Evolutionary conservation across 2,329 filamentous ascomycete species (phyloP).

Genomic region (Fusarium sp.): DNA sequence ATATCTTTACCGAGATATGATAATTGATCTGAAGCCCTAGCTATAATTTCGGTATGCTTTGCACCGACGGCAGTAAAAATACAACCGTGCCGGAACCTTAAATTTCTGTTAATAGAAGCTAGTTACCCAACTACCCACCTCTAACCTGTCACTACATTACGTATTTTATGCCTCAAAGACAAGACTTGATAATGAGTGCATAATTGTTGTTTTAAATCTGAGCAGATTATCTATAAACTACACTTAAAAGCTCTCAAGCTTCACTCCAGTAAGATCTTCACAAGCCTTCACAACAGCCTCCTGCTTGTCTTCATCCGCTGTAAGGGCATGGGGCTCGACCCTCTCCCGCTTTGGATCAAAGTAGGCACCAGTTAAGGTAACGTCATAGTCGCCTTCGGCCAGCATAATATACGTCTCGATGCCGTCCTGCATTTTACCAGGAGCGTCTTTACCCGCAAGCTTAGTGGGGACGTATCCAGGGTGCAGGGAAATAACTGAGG

Average conservation of each 20-base stretch:
- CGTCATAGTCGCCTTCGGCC: constrained; percentile 38
- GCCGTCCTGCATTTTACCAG: constrained; percentile 37
- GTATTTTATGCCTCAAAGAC: too few relatives aligned
- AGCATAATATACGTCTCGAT: constrained; percentile 38
- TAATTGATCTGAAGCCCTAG: too few relatives aligned
- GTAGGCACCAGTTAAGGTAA: constrained; percentile 29
- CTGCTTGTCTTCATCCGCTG: constrained; percentile 28
- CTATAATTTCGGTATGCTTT: too few relatives aligned
- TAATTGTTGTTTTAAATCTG: too few relatives aligned
- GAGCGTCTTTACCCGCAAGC: constrained; percentile 21
- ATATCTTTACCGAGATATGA: too few relatives aligned
- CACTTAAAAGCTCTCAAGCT: not conserved
- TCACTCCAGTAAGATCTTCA: constrained; percentile 28
- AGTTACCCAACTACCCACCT: too few relatives aligned
- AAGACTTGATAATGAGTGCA: too few relatives aligned
- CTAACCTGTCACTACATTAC: too few relatives aligned
- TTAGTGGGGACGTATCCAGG: constrained; percentile 43
- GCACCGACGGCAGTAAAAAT: too few relatives aligned
- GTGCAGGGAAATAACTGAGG: constrained; percentile 36
- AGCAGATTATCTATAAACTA: not conserved
- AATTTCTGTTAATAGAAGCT: too few relatives aligned
- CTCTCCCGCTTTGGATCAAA: constrained; percentile 37
- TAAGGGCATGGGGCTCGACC: constrained; percentile 20
- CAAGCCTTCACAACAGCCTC: constrained; percentile 32
- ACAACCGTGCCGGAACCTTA: too few relatives aligned